Evolutionary conservation across 148 eudicot species (phyloP), one percentile per base, ranked within the genome.

Genomic region (Tetragonia tetragonoides): DNA sequence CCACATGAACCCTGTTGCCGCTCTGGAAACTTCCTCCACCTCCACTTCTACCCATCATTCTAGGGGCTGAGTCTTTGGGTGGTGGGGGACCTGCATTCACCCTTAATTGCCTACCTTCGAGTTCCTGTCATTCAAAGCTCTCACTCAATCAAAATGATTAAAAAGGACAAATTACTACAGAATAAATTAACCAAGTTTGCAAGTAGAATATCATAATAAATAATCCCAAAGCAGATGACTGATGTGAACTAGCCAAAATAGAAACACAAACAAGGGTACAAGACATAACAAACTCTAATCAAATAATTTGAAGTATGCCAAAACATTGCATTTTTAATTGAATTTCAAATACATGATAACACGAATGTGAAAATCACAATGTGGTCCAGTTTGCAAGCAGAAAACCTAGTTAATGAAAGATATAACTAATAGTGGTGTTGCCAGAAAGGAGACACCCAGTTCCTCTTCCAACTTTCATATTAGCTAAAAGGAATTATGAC

Each of bases 51-150:
- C 78, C 79, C 61, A 86, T 77, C 61, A 86, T 77, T 86, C 94
- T 76, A 54, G 84, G 85, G 16, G 87, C 56, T 66, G 85, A 88
- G n/a, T 85, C 89, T 71, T 69, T 84, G 12, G 84, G 86, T 47
- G 99, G 99, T 68, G 99, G 94, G 42, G 97, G 97, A 28, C 97
- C 99, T 65, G 95, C 85, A 78, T 90, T 95, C 84, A 95, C 99
- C 84, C 98, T 90, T 76, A 95, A 72, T 70, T 84, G 57, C 80
- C 99, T 85, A 44, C 99, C 99, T 0, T 93, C 93, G 74, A 93
- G 85, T 81, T 95, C 98, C 99, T 95, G 89, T 83, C 21, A 78
- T 73, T 37, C 62, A 5, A 70, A 81, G 11, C 28, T 73, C 24
- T 60, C 21, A 3, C 7, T 51, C 59, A 63, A 51, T 81, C 72